Conservation (phyloP, 352 stramenopile species). For the Pythium grandisporangium region DNA sequence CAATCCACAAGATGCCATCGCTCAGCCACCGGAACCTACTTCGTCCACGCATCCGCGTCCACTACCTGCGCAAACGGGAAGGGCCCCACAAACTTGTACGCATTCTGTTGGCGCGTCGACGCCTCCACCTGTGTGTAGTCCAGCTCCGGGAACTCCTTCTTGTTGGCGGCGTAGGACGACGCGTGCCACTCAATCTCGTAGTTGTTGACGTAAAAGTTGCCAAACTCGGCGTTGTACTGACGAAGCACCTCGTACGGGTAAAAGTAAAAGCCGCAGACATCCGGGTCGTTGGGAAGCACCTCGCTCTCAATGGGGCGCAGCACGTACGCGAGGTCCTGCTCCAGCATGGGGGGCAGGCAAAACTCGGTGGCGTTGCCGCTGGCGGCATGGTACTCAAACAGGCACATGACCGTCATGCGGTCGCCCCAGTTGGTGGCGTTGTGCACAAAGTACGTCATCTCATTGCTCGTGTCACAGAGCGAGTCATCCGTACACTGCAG, state of each 20-base stretch:
- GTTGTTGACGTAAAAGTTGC: slow-evolving; percentile 66
- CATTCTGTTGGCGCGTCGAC: slow-evolving; percentile 56
- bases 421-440: slow-evolving; percentile 56
- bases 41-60: slow-evolving; percentile 16
- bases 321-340: slow-evolving; percentile 47
- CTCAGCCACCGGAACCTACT: slow-evolving; percentile 6
- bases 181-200: slow-evolving; percentile 58
- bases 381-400: slow-evolving; percentile 52
- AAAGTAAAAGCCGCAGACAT: slow-evolving; percentile 68
- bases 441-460: slow-evolving; percentile 51
- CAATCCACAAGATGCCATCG: too few species aligned
- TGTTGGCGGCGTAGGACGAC: slow-evolving; percentile 60
- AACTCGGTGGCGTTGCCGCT: slow-evolving; percentile 39
- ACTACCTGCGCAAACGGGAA: slow-evolving; percentile 64
- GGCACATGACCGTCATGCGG: slow-evolving; percentile 59
- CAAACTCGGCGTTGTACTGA: slow-evolving; percentile 41
- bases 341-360: slow-evolving; percentile 44
- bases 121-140: slow-evolving; percentile 51
- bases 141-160: slow-evolving; percentile 26
- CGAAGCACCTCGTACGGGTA: slow-evolving; percentile 62
- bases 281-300: slow-evolving; percentile 41
- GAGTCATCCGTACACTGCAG: slow-evolving; percentile 39
- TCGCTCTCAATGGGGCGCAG: slow-evolving; percentile 42
- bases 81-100: slow-evolving; percentile 52
- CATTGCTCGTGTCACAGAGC: slow-evolving; percentile 22